Base-by-base conservation (phyloP, 768 basidiomycete genomes). In the Auricularia auricula-judae region DNA sequence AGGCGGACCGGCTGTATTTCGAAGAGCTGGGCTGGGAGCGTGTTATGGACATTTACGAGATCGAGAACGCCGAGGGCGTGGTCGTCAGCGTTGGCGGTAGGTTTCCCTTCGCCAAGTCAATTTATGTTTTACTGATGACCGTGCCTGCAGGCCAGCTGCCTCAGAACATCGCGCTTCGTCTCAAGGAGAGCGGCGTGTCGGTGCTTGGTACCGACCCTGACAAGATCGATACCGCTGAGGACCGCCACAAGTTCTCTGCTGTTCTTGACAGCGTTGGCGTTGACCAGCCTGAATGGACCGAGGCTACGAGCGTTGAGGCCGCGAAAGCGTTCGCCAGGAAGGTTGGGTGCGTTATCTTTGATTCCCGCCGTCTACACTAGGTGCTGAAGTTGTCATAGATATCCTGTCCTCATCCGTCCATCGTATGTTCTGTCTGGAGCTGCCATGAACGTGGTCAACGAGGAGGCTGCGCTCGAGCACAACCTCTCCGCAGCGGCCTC, bases 41-140 rank as follows among this genome's bases (percentile, higher is more conserved):
- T 51, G 95, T 99, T 67, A 98, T 99, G 96, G 97, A 99, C 75
- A 98, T 99, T 70, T 99, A 98, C 71, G 97, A 99, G 74, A 77
- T 98, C 66, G 97, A 99, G 73, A 82, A 84, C 39, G 89, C 97
- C 0, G 85, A 89, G 63, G 97, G 97, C 72, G 93, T 96, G 61
- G 84, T 99, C 67, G 96, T 99, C 73, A 93, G 90, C 70, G 95
- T 99, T 36, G 97, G 97, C 69, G 97, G 39, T 42, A 42, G 8
- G 39, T 4, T 42, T 8, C 12, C 39, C 7, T 42, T 29, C 29
- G 2, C 29, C 29, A 29, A 29, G 29, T 29, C 0, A 29, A 29
- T 29, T 29, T 29, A 29, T 3, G 29, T 29, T 29, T 29, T 29
- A 29, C 29, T 29, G 29, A 29, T 29, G 29, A 29, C 29, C 29